phyloP scores from a whole-genome alignment of 1,284 basidiomycete species.

The Sparassis latifolia region DNA sequence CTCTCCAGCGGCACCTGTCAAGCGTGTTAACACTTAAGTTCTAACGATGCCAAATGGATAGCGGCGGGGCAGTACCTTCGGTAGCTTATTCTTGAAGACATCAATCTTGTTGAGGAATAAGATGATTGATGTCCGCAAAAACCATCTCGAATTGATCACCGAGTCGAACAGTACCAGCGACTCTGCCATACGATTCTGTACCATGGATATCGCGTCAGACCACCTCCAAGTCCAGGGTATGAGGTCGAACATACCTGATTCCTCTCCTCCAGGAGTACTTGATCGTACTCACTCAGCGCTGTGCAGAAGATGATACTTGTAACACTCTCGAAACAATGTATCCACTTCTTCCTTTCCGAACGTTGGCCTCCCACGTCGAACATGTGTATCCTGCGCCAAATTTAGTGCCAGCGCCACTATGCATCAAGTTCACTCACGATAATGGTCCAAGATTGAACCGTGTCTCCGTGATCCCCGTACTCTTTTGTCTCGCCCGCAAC shows the following conservation, averaged over 20 bases:
- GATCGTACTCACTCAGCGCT: conserved; percentile 92
- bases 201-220: neutral
- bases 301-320: conserved; percentile 96
- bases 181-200: conserved; percentile 91
- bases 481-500: conserved; percentile 85
- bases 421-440: conserved; percentile 35
- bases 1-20: conserved; percentile 71
- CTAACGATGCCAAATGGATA: neutral
- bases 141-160: conserved; percentile 98
- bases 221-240: neutral
- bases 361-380: conserved; percentile 93
- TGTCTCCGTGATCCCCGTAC: conserved; percentile 91
- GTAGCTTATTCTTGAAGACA: conserved; percentile 90
- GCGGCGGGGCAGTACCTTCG: conserved; percentile 46
- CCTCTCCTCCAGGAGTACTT: conserved; percentile 76
- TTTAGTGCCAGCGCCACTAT: neutral
- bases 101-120: conserved; percentile 95
- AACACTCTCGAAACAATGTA: conserved; percentile 91
- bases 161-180: conserved; percentile 91
- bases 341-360: conserved; percentile 94
- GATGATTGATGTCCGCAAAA: conserved; percentile 88
- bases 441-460: conserved; percentile 66
- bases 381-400: conserved; percentile 76
- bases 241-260: conserved; percentile 50
- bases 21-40: neutral